Evolutionary conservation across 495 filamentous ascomycete genomes (phyloP).

Genomic region (Neurospora sp.): DNA sequence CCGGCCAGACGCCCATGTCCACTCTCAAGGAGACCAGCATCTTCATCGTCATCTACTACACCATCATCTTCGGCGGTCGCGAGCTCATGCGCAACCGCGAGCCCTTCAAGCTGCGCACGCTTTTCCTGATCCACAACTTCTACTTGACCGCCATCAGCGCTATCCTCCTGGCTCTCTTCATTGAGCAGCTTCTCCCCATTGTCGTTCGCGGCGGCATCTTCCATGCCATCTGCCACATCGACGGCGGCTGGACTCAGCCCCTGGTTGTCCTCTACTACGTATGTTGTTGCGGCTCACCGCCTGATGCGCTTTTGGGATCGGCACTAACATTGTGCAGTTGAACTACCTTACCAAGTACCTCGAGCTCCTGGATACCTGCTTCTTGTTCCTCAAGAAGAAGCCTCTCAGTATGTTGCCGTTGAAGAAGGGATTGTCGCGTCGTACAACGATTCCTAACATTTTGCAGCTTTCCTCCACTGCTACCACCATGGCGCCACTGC

Average conservation of each 20-base stretch:
- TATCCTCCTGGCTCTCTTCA: constrained; percentile 55
- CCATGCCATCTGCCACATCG: constrained; percentile 56
- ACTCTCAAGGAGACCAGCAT: constrained; percentile 54
- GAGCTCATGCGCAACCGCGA: constrained; percentile 61
- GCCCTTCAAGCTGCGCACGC: constrained; percentile 53
- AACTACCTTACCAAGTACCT: constrained; percentile 76
- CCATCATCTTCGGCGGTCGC: constrained; percentile 64
- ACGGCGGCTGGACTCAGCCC: constrained; percentile 71
- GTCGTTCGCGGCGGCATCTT: constrained; percentile 59
- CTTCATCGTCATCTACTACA: constrained; percentile 60
- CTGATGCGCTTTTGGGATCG: not conserved
- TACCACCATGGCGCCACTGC: constrained; percentile 79
- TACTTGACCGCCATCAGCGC: constrained; percentile 62
- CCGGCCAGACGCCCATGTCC: constrained; percentile 60
- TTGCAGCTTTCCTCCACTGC: constrained; percentile 69
- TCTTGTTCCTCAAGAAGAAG: constrained; percentile 82
- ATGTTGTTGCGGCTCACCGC: constrained; percentile 18
- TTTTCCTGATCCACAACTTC: constrained; percentile 77
- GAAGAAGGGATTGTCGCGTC: not conserved
- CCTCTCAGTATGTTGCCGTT: constrained; percentile 51
- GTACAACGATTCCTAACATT: constrained; percentile 7
- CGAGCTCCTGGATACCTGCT: constrained; percentile 70
- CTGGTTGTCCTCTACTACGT: constrained; percentile 74
- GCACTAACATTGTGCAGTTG: constrained; percentile 44
- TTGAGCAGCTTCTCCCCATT: constrained; percentile 63